Percentiles rank a stretch among this genome's conserved stretches.
Evolutionary conservation across 176 grass and related monocot species (phyloP).

Genomic region (Hordeum marinum): DNA sequence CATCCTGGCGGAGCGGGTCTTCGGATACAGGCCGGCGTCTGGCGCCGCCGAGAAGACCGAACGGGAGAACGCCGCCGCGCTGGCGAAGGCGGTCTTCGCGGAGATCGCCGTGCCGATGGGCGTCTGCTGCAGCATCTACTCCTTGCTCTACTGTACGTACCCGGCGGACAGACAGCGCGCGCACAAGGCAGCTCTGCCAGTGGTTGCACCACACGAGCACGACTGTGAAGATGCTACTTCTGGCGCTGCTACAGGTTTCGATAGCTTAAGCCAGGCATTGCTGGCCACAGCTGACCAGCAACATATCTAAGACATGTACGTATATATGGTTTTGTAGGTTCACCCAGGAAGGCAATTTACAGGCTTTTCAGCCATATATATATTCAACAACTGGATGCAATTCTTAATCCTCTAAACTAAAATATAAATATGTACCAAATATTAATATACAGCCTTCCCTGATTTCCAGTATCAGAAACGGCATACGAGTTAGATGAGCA

Average conservation of each 20-base stretch:
- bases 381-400: too few relatives aligned
- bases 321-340: neutral
- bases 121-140: constrained; percentile 39
- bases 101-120: constrained; percentile 33
- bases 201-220: neutral
- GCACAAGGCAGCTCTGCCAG: neutral
- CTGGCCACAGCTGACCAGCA: neutral
- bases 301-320: neutral
- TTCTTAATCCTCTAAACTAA: too few relatives aligned
- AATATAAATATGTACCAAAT: too few relatives aligned
- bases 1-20: constrained; percentile 41
- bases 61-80: constrained; percentile 51
- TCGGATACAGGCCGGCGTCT: constrained; percentile 36
- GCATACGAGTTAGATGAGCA: neutral
- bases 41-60: constrained; percentile 22
- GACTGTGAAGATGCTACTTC: neutral
- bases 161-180: constrained; percentile 47
- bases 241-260: neutral
- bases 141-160: constrained; percentile 47
- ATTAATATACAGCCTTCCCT: too few relatives aligned
- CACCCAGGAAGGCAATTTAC: neutral
- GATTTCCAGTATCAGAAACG: neutral
- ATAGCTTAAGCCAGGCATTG: constrained; percentile 16
- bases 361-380: neutral
- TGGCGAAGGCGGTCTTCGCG: constrained; percentile 51